Base-by-base conservation (phyloP, 768 basidiomycete genomes). In the Boletus sp. region DNA sequence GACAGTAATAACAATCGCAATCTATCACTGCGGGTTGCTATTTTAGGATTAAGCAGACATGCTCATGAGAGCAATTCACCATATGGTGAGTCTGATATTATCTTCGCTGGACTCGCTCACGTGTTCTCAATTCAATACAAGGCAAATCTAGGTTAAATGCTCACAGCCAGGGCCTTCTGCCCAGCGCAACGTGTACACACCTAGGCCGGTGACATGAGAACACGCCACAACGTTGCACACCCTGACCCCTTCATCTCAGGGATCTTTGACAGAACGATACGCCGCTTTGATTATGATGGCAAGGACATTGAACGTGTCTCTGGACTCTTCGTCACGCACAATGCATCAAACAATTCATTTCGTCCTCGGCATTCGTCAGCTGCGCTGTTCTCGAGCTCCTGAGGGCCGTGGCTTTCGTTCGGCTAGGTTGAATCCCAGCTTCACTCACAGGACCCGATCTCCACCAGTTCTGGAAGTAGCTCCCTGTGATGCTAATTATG, bases 171-270 rank as follows among this genome's bases (percentile, higher is more conserved):
- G 24, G 35, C 32, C 52, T 48, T 52, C n/a, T 24, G 39, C 54
- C 10, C 54, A 48, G 15, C 35, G 14, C 59, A 66, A 60, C 66
- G 65, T 62, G 60, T 55, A 33, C 32, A 50, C 54, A 33, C 54
- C 50, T 54, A 10, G 41, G 46, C 47, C 57, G 40, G 33, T 61
- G 60, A 53, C 65, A 64, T 65, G 68, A 67, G 67, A 69, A 69
- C 33, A 37, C 44, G 60, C 64, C 52, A 58, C 58, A 50, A 59
- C 50, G 63, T 50, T 59, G 50, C 56, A 57, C 46, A 54, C 56
- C 58, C 37, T 46, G 58, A 51, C 44, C 52, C 55, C 33, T 60
- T 60, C 57, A 67, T 69, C 42, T 56, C 44, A 47, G 41, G 15
- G 52, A n/a, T 47, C 52, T 46, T 47, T 24, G 52, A 54, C 58